A percentile compares a stretch with the other conserved stretches of the same genome.
Evolutionary conservation across 139 green algal species (phyloP).

Genomic region (Micractinium sp.): DNA sequence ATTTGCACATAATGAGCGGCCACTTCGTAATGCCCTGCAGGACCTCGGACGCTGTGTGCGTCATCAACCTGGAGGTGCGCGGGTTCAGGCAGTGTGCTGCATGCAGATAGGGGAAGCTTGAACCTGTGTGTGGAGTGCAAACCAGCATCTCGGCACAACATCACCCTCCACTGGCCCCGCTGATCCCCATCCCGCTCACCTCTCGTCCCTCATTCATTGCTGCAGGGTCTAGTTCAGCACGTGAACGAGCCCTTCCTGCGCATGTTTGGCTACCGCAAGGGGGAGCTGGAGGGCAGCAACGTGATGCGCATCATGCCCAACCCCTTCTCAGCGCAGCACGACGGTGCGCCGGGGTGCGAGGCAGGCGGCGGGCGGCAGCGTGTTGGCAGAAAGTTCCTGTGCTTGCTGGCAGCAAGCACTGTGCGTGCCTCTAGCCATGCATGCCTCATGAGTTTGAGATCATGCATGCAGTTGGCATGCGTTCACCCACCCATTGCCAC

Average conservation of each 20-base stretch:
- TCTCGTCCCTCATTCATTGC: neutral
- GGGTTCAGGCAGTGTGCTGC: neutral
- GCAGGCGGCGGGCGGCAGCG: neutral
- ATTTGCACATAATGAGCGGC: no score
- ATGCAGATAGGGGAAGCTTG: neutral
- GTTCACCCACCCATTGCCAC: no score
- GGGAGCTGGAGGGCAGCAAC: conserved; percentile 65
- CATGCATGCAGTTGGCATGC: no score
- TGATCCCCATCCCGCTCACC: no score
- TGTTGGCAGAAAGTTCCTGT: neutral
- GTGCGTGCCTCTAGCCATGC: neutral
- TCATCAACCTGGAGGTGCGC: conserved; percentile 2
- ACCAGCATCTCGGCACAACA: neutral
- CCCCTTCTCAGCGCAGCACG: conserved; percentile 57
- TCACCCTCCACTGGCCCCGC: no score
- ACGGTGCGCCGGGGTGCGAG: conserved; percentile 10
- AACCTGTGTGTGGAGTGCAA: no score
- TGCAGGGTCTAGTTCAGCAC: conserved; percentile 1
- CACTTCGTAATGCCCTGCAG: neutral
- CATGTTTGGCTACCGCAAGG: conserved; percentile 43
- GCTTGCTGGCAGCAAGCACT: neutral
- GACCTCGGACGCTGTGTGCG: neutral
- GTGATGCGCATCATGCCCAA: conserved; percentile 60
- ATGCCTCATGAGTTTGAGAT: no score
- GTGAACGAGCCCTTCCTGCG: conserved; percentile 40